phyloP scores from a whole-genome alignment of 163 green algal species.

The Prototheca cutis region DNA sequence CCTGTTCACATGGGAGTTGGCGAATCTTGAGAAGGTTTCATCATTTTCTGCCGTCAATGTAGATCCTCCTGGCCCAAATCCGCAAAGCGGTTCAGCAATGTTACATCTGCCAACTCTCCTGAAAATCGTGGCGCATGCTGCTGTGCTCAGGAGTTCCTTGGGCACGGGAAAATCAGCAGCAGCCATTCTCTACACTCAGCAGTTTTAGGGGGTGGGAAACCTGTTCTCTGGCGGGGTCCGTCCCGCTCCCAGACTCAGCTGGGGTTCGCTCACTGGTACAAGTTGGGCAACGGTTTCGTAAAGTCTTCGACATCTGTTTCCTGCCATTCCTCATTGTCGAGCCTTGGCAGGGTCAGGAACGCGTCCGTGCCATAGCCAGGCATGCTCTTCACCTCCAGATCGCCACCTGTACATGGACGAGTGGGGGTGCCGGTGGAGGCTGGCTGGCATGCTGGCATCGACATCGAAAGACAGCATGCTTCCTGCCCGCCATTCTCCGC shows the following conservation, averaged over 20 bases:
- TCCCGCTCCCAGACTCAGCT: too few species aligned
- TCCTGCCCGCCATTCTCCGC: neutral
- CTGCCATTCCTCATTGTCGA: conserved; percentile 45
- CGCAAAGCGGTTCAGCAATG: too few species aligned
- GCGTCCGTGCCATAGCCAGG: conserved; percentile 70
- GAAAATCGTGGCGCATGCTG: neutral
- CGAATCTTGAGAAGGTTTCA: too few species aligned
- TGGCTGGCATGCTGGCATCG: neutral
- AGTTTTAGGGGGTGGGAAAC: too few species aligned
- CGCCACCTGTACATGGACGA: conserved; percentile 29
- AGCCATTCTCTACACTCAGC: too few species aligned
- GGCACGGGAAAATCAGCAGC: too few species aligned
- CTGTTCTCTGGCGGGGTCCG: too few species aligned
- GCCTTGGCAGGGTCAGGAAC: conserved; percentile 51
- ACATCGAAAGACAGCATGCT: neutral
- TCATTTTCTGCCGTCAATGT: too few species aligned
- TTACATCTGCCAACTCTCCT: neutral
- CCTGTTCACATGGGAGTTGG: too few species aligned
- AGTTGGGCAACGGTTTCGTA: neutral
- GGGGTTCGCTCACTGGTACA: neutral
- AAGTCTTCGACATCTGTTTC: conserved; percentile 17
- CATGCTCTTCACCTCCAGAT: conserved; percentile 55
- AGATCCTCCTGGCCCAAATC: too few species aligned
- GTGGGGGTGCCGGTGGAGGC: neutral
- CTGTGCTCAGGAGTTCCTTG: too few species aligned